Evolutionary conservation across 495 filamentous ascomycete genomes (phyloP), one percentile per base, ranked within the genome.

Genomic region (Lichenothelia convexa): DNA sequence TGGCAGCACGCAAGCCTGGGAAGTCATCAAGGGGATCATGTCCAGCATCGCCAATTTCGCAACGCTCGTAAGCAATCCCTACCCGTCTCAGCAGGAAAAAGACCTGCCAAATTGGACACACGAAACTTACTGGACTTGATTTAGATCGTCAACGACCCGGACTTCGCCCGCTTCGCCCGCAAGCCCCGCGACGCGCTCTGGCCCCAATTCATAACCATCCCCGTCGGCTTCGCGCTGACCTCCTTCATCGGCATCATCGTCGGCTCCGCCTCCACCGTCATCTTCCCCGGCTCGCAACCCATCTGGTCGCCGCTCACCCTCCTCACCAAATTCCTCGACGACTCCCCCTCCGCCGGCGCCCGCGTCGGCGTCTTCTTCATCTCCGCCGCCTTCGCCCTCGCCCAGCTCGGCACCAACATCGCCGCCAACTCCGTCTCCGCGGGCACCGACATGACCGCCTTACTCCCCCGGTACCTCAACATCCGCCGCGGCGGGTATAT

Each of bases 241-340:
- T 87, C 79, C 5, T 85, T 93, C 54, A 86, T 93, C 46, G 84
- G 86, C 39, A 93, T 94, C 48, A 80, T 93, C 42, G 84, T 87
- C 19, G 86, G 81, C 1, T 94, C 86, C 0, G 81, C 78, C 5
- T 85, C 83, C 2, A 60, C 68, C 0, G 70, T 89, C 39, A 83
- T 92, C 46, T 86, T 76, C 45, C n/a, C n/a, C n/a, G n/a, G n/a
- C n/a, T 65, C 68, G 15, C 58, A 78, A 1, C 61, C 79, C 3
- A 81, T 92, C 45, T 94, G 86, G 86, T 83, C 85, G 45, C 86
- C 86, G 0, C 70, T 93, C 2, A 64, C 71, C 9, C 65, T 94
- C 0, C 67, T 94, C 9, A 65, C 68, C 36, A 59, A 55, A 8
- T 93, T 94, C 59, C 67, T 92, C 6, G 46, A 68, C 1, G 73